Evolutionary conservation across 2,329 filamentous ascomycete genomes (phyloP), one percentile per base, ranked within the genome.

Genomic region (Cladosporium oxysporum): DNA sequence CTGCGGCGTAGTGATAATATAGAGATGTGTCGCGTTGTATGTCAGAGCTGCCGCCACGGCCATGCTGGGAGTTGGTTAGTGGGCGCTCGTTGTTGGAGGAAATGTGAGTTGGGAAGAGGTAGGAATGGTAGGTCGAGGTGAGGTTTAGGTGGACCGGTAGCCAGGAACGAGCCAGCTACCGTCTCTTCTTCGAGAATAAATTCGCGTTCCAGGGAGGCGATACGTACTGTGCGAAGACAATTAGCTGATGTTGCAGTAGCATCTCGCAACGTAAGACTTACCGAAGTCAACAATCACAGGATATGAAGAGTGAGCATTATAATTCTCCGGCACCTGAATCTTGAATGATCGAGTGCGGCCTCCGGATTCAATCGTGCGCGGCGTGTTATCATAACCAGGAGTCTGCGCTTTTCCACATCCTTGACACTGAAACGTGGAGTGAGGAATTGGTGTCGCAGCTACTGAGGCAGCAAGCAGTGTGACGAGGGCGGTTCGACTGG

Each of bases 251-350:
- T 14, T 18, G 8, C 14, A 18, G 23, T 28, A 2, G n/a, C 33
- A 1, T 31, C 52, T 55, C 28, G 12, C 26, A 33, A 31, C 12
- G 28, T 26, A 10, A 35, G 18, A 28, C 44, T 81, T 82, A 66
- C 84, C 82, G 69, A 80, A 84, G 5, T 83, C 83, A 31, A 85
- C 73, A 33, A 84, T 82, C 31, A 85, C 64, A 11, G 72, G 69
- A 62, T 70, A 69, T 52, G 35, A 23, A 31, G 67, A 69, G 29
- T 65, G 52, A 1, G 65, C 14, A 28, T 53, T 26, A 21, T 62
- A 62, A 23, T 28, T 28, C n/a, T 26, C 18, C 12, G 59, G 59
- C 14, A 62, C 59, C 29, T 62, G 47, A 3, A 62, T 47, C 16
- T 50, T 62, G 29, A 52, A 62, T 10, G 59, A 52, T 10, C 59